A percentile compares a stretch with the other conserved stretches of the same genome.
These are phyloP conservation scores for Iris macrosiphon DNA, from an alignment of 106 monocot genomes.

Conservation along the genomic window DNA sequence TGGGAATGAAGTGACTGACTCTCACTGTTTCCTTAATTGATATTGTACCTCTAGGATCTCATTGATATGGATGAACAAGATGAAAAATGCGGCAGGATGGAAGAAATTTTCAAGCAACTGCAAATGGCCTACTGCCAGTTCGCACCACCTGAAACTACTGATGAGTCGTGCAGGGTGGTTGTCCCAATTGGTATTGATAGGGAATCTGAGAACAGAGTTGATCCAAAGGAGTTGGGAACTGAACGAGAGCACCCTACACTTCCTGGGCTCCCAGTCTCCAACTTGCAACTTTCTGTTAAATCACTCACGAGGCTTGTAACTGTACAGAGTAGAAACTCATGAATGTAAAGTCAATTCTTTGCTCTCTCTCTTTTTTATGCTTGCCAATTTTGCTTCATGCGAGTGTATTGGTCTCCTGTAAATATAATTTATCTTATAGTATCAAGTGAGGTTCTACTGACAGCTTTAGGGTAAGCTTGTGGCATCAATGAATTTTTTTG, in stretches of 20 bases:
- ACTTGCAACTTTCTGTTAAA: conserved; percentile 8
- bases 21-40: too few species aligned
- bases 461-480: too few species aligned
- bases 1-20: too few species aligned
- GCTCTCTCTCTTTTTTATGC: too few species aligned
- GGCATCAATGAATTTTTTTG: too few species aligned
- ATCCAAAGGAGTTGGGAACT: not conserved
- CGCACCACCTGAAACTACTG: too few species aligned
- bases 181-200: not conserved
- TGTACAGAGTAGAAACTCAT: conserved; percentile 7
- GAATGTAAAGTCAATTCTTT: not conserved
- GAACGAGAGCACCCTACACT: conserved; percentile 16
- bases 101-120: conserved; percentile 47
- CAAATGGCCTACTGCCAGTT: conserved; percentile 63
- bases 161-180: not conserved
- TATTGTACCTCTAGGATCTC: conserved; percentile 37
- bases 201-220: not conserved
- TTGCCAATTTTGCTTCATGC: too few species aligned
- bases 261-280: conserved; percentile 18
- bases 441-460: too few species aligned
- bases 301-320: conserved; percentile 10
- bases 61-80: conserved; percentile 78
- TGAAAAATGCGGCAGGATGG: conserved; percentile 62
- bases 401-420: too few species aligned
- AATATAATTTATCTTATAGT: too few species aligned